Conservation (phyloP, 495 filamentous ascomycete species). For the Penicillium bialowiezense region DNA sequence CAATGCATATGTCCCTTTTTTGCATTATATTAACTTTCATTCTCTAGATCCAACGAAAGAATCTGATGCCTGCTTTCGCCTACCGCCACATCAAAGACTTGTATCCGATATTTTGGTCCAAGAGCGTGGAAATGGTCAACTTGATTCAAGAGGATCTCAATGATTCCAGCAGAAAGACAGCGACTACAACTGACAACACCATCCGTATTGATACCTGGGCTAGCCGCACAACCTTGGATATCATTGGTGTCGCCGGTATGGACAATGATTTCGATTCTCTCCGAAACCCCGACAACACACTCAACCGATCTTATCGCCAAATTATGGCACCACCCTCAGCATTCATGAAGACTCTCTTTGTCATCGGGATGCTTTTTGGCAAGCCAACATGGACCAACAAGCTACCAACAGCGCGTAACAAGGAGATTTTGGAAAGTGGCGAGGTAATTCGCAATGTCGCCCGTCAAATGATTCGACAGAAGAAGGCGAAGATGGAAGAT, state of each 20-base stretch:
- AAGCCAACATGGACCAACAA: constrained; percentile 28
- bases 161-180: constrained; percentile 7
- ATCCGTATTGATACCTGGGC: constrained; percentile 65
- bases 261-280: constrained; percentile 79
- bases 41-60: constrained; percentile 63
- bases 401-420: constrained; percentile 68
- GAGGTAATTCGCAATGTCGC: constrained; percentile 60
- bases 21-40: not conserved
- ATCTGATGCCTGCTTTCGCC: constrained; percentile 79
- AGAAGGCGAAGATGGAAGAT: constrained; percentile 59
- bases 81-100: constrained; percentile 85
- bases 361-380: constrained; percentile 41
- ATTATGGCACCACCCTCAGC: constrained; percentile 31
- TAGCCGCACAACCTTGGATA: constrained; percentile 76
- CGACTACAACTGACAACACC: constrained; percentile 30
- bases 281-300: constrained; percentile 56
- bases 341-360: constrained; percentile 30
- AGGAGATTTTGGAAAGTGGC: constrained; percentile 52
- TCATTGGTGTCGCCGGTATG: constrained; percentile 83
- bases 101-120: constrained; percentile 80
- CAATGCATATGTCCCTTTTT: too few relatives aligned
- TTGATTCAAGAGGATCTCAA: constrained; percentile 36
- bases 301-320: constrained; percentile 62
- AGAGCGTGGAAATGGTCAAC: constrained; percentile 52
- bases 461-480: constrained; percentile 62